Evolutionary conservation across 2,329 filamentous ascomycete genomes (phyloP).

Genomic region (Alternaria triticimaculans): DNA sequence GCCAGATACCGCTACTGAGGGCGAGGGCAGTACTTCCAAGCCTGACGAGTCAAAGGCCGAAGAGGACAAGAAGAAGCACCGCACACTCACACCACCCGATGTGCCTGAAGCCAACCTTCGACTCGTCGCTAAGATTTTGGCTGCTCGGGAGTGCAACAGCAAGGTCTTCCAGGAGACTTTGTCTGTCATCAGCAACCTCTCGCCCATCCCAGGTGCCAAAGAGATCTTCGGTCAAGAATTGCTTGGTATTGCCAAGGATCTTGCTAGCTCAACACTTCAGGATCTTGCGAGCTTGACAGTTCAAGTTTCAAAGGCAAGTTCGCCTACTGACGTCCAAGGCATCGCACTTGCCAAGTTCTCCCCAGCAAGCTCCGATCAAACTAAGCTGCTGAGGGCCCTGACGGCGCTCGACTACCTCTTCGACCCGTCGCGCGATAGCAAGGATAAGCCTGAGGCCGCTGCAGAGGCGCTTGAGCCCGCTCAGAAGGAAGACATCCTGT

Average conservation of each 20-base stretch:
- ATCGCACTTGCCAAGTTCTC: conserved; percentile 95
- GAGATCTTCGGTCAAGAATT: conserved; percentile 92
- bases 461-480: conserved; percentile 62
- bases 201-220: conserved; percentile 88
- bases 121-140: conserved; percentile 94
- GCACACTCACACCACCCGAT: conserved; percentile 76
- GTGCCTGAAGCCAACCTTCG: conserved; percentile 89
- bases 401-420: conserved; percentile 97
- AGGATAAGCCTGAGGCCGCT: conserved; percentile 52
- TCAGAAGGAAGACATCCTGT: conserved; percentile 84
- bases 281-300: conserved; percentile 85
- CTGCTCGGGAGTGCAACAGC: conserved; percentile 92
- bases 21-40: conserved; percentile 34
- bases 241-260: conserved; percentile 80
- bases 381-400: conserved; percentile 89
- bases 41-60: conserved; percentile 45
- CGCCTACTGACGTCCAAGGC: conserved; percentile 93
- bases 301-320: conserved; percentile 84
- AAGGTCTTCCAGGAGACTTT: conserved; percentile 98
- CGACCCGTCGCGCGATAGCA: conserved; percentile 73
- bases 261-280: conserved; percentile 83
- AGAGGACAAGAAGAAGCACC: conserved; percentile 61
- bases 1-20: conserved; percentile 20
- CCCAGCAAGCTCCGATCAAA: conserved; percentile 92
- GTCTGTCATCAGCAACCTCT: conserved; percentile 98